These are phyloP conservation scores for Volvariella volvacea DNA, from an alignment of 1,284 basidiomycete species.

Conservation along the genomic window DNA sequence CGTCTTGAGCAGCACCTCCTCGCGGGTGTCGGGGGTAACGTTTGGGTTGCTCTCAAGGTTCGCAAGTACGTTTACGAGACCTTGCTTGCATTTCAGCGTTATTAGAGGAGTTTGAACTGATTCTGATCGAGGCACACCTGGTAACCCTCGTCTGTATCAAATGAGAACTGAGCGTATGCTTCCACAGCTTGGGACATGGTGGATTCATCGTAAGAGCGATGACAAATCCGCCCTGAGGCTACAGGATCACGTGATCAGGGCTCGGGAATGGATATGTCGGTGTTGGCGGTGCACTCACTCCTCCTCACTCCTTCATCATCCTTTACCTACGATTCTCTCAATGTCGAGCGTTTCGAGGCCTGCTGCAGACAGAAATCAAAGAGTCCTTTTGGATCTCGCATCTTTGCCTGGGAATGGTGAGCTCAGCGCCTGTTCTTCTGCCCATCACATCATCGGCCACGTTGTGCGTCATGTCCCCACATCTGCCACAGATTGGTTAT, in stretches of 20 bases:
- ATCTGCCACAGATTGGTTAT: too few relatives aligned
- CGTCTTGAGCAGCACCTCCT: constrained; percentile 43
- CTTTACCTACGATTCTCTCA: too few relatives aligned
- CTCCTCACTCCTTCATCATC: too few relatives aligned
- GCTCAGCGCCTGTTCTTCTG: constrained; percentile 13
- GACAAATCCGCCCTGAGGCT: background rate
- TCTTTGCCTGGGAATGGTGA: constrained; percentile 71
- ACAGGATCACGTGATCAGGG: too few relatives aligned
- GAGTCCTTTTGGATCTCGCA: constrained; percentile 58
- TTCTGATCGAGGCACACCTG: constrained; percentile 31
- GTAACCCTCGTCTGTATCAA: constrained; percentile 49
- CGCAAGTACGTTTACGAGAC: constrained; percentile 48
- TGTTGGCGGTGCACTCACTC: too few relatives aligned
- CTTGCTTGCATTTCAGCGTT: constrained; percentile 41
- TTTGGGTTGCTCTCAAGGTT: constrained; percentile 28
- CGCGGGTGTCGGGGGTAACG: constrained; percentile 31
- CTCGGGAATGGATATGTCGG: too few relatives aligned
- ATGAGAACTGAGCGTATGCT: constrained; percentile 39
- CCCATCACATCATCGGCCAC: constrained; percentile 4
- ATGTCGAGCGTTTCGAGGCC: constrained; percentile 39
- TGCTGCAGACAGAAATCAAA: constrained; percentile 62
- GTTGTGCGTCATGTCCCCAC: background rate
- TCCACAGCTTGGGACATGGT: constrained; percentile 15
- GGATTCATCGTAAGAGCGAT: background rate
- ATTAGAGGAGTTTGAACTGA: constrained; percentile 1